Conservation (phyloP, 2,329 filamentous ascomycete genomes). For the Diplodia intermedia region DNA sequence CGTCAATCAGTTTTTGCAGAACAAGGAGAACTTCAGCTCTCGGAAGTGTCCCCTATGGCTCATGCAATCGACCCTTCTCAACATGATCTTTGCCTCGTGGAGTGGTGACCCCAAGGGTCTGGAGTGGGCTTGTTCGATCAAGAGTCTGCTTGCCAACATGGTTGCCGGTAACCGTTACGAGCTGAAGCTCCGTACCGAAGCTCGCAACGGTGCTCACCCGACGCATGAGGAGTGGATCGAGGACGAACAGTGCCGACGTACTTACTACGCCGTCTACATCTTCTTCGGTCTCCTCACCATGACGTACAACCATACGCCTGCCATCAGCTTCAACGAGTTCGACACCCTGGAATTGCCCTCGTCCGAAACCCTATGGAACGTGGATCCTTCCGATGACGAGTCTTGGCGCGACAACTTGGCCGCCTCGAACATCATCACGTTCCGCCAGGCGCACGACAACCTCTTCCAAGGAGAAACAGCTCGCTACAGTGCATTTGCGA, state of each 20-base stretch:
- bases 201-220: conserved; percentile 76
- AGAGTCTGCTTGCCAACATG: conserved; percentile 98
- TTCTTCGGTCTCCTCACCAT: conserved; percentile 95
- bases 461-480: conserved; percentile 92
- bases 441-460: conserved; percentile 92
- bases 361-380: conserved; percentile 92
- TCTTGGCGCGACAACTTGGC: conserved; percentile 83
- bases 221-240: conserved; percentile 92
- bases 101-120: conserved; percentile 96
- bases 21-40: conserved; percentile 98
- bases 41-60: conserved; percentile 97
- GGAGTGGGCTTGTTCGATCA: conserved; percentile 99
- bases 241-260: conserved; percentile 93
- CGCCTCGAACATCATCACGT: conserved; percentile 76
- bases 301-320: conserved; percentile 97
- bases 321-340: conserved; percentile 98
- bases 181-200: conserved; percentile 89
- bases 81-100: conserved; percentile 99
- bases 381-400: conserved; percentile 77
- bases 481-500: conserved; percentile 94
- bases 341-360: conserved; percentile 91
- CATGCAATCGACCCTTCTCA: conserved; percentile 94
- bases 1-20: conserved; percentile 95
- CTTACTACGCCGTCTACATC: conserved; percentile 98
- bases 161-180: conserved; percentile 97